A percentile compares a stretch with the other conserved stretches of the same genome.
Conservation (phyloP, 352 stramenopile species). For the Phytophthora kernoviae region DNA sequence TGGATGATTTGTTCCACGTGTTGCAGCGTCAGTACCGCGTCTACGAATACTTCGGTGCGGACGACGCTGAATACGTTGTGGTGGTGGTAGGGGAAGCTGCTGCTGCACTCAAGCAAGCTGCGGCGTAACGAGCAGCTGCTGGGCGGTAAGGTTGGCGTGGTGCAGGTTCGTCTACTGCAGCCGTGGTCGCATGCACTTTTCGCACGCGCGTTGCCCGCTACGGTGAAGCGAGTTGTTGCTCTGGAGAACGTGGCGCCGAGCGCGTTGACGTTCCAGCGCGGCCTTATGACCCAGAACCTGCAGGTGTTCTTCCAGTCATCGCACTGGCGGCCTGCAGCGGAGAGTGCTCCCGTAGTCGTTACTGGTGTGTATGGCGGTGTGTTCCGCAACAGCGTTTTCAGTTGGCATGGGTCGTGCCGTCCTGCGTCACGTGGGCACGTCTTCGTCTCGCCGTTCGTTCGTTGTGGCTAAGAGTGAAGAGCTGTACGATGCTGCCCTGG, state of each 20-base stretch:
- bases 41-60: constrained; percentile 77
- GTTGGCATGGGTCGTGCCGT: constrained; percentile 70
- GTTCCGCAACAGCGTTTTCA: constrained; percentile 69
- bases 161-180: constrained; percentile 74
- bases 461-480: constrained; percentile 84
- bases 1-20: constrained; percentile 77
- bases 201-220: constrained; percentile 55
- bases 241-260: constrained; percentile 70
- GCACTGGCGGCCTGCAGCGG: constrained; percentile 31
- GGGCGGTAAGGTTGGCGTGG: constrained; percentile 72
- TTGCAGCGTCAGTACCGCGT: constrained; percentile 81
- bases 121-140: constrained; percentile 81
- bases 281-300: constrained; percentile 69
- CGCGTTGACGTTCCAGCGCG: constrained; percentile 68
- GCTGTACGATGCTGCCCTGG: constrained; percentile 59
- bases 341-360: constrained; percentile 43
- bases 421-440: constrained; percentile 53
- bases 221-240: constrained; percentile 64
- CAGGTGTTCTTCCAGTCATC: constrained; percentile 77
- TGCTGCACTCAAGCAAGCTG: constrained; percentile 55
- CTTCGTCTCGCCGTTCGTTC: constrained; percentile 57
- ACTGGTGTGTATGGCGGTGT: constrained; percentile 75
- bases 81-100: constrained; percentile 74
- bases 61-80: constrained; percentile 72
- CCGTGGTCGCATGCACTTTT: constrained; percentile 83